Conservation (phyloP, 202 grass and related monocot genomes). For the Eragrostis tef region DNA sequence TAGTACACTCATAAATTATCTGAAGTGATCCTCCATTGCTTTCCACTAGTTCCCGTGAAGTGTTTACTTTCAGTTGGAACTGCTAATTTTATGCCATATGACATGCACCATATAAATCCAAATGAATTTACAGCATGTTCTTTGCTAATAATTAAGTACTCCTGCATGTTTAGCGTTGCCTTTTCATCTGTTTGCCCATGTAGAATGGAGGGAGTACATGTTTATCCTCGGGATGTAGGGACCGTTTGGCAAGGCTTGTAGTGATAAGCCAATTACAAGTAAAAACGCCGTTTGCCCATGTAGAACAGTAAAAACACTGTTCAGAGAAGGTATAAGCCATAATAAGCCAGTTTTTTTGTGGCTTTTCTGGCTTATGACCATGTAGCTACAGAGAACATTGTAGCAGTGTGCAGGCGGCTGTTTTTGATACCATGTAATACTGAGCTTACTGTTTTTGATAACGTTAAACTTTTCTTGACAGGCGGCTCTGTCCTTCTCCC, state of each 20-base stretch:
- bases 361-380: no score
- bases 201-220: neutral
- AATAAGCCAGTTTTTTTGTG: no score
- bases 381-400: no score
- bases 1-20: slow-evolving; percentile 13
- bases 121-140: slow-evolving; percentile 5
- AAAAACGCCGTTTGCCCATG: no score
- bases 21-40: neutral
- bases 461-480: slow-evolving; percentile 46
- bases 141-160: slow-evolving; percentile 13
- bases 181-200: neutral
- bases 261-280: no score
- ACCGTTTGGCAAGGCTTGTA: no score
- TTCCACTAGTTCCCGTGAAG: neutral
- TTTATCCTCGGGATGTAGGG: neutral
- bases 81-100: slow-evolving; percentile 6
- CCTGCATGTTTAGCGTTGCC: neutral
- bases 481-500: slow-evolving; percentile 81
- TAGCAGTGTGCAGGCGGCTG: no score
- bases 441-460: slow-evolving; percentile 26
- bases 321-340: no score
- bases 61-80: neutral
- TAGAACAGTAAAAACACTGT: no score
- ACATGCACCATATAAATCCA: neutral
- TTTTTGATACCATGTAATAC: no score